Percentiles rank a stretch among this genome's conserved stretches.
Conservation (phyloP, 257 asterid genomes). For the Catharanthus roseus region DNA sequence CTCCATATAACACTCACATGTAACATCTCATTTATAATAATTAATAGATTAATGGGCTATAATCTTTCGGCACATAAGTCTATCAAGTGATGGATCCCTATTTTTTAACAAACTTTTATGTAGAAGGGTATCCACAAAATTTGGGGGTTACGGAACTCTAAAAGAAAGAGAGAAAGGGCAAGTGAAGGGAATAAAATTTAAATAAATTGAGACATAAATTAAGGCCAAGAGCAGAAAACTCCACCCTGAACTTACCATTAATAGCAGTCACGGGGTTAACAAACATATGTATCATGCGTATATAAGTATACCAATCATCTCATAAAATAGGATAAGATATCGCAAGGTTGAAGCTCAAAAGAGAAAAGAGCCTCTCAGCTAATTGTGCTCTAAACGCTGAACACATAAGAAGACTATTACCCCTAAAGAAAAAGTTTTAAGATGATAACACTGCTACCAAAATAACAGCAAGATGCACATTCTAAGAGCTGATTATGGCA, state of each 20-base stretch:
- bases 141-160: too few relatives aligned
- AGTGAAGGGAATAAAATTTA: neutral
- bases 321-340: neutral
- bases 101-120: too few relatives aligned
- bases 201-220: neutral
- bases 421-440: neutral
- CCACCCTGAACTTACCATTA: neutral
- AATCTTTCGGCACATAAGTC: too few relatives aligned
- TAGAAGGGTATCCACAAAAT: too few relatives aligned
- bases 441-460: neutral
- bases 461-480: neutral
- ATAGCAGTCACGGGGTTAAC: neutral
- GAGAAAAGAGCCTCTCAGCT: neutral
- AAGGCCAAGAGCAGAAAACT: neutral
- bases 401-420: neutral
- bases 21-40: too few relatives aligned
- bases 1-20: too few relatives aligned
- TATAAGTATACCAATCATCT: neutral
- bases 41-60: too few relatives aligned
- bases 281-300: neutral
- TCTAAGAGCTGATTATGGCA: neutral
- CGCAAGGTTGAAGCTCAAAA: neutral
- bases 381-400: neutral
- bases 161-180: too few relatives aligned
- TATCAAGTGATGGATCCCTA: too few relatives aligned